These are phyloP conservation scores for Vicia faba DNA, from an alignment of 306 rosid species.

Conservation along the genomic window DNA sequence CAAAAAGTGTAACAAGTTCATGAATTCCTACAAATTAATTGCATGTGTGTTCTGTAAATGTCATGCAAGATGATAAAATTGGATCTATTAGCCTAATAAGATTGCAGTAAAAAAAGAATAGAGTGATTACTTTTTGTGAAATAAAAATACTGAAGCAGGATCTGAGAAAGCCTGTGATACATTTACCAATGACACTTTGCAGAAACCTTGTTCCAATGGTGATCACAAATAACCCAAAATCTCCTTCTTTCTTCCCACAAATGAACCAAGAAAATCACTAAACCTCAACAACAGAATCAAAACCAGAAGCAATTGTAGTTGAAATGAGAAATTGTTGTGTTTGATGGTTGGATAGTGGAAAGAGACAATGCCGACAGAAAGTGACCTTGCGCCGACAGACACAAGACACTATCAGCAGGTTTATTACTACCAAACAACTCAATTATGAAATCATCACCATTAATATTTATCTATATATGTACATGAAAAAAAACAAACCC, in stretches of 20 bases:
- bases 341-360: constrained; percentile 58
- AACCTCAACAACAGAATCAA: constrained; percentile 29
- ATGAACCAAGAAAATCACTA: constrained; percentile 36
- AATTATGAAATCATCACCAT: constrained; percentile 47
- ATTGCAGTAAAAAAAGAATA: constrained; percentile 34
- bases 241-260: constrained; percentile 47
- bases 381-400: constrained; percentile 86
- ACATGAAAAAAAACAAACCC: constrained; percentile 10
- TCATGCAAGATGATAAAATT: constrained; percentile 32
- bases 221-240: constrained; percentile 44
- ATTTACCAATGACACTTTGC: constrained; percentile 59
- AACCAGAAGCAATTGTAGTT: constrained; percentile 39
- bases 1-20: constrained; percentile 15
- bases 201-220: constrained; percentile 51
- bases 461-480: constrained; percentile 29
- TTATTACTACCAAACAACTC: constrained; percentile 57
- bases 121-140: constrained; percentile 37
- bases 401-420: constrained; percentile 49
- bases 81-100: constrained; percentile 32
- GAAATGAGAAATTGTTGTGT: constrained; percentile 38
- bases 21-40: constrained; percentile 35
- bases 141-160: constrained; percentile 51
- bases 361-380: constrained; percentile 83
- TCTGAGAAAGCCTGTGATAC: constrained; percentile 60
- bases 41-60: constrained; percentile 37